phyloP scores from a whole-genome alignment of 768 basidiomycete genomes.

The Tylopilus intermedius region DNA sequence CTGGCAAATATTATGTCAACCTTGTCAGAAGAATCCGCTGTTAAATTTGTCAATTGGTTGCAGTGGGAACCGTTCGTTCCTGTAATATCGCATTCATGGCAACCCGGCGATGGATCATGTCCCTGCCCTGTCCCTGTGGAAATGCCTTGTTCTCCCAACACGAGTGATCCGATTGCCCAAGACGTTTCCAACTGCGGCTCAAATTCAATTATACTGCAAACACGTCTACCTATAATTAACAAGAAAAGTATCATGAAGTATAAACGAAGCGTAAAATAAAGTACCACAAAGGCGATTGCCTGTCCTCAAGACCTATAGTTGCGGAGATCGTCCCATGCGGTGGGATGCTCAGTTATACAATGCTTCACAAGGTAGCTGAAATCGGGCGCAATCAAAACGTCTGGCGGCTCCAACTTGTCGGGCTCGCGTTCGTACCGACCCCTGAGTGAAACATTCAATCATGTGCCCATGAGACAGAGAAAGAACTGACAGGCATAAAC shows the following conservation, averaged over 20 bases:
- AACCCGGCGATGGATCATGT: not conserved
- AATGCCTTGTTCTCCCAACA: not conserved
- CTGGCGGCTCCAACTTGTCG: conserved; percentile 21
- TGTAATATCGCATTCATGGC: no score
- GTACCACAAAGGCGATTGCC: not conserved
- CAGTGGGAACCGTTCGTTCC: no score
- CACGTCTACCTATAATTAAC: conserved; percentile 13
- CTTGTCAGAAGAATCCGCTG: no score
- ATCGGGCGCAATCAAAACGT: conserved; percentile 24
- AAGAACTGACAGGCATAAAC: conserved; percentile 48
- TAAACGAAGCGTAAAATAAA: conserved; percentile 12
- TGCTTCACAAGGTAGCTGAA: conserved; percentile 46
- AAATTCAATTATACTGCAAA: conserved; percentile 5
- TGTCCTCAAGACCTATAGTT: conserved; percentile 9
- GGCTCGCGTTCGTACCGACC: conserved; percentile 28
- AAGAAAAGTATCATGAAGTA: conserved; percentile 8
- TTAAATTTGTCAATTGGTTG: no score
- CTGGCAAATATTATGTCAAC: no score
- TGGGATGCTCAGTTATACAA: conserved; percentile 43
- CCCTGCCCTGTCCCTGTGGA: no score
- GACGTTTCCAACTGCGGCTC: not conserved
- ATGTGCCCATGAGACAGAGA: not conserved
- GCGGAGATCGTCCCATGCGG: conserved; percentile 44
- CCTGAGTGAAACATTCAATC: conserved; percentile 8
- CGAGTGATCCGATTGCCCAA: not conserved